Base-by-base conservation (phyloP, 1,139 yeast species). In the Yamadazyma sp. region DNA sequence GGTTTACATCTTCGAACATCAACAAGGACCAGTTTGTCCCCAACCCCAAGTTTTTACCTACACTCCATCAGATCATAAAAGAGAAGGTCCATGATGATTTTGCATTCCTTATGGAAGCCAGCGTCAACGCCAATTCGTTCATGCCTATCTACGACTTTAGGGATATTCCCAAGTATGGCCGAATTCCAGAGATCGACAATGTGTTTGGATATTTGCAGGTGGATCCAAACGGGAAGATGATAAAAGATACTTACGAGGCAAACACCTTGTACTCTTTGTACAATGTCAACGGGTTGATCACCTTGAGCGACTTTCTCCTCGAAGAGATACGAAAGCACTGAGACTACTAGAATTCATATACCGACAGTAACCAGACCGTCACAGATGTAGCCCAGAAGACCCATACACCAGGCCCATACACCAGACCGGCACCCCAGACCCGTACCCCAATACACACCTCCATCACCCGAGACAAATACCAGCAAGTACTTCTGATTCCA, bases 131-230 rank as follows among this genome's bases (percentile, higher is more conserved):
- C 16, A 86, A 67, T 30, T 62, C 75, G 0, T 81, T 61, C 58
- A 80, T 84, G 83, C 87, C 89, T 6, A 73, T 86, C 31, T 83
- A 79, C 50, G 95, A 86, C 54, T 70, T 82, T 46, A 67, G 94
- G 43, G 78, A 73, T 38, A 72, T 80, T 2, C 90, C 94, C 1
- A 64, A 76, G 17, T 79, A 76, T 46, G 86, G 86, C 10, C 70
- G 94, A 41, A 73, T 78, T 15, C 89, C 94, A 0, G 86, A 82
- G 17, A 77, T 84, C 4, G 88, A 82, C 45, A 84, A 83, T 51
- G 80, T 80, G 1, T 67, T 81, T 42, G 95, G 95, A 1, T 84
- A 82, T 51, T 80, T 86, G 6, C 73, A 73, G 46, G 82, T 86
- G 4, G 76, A 76, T 46, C 60, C 53, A 0, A 57, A 66, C n/a